Evolutionary conservation across 2,329 filamentous ascomycete genomes (phyloP), one percentile per base, ranked within the genome.

Genomic region (Penicillium sp.): DNA sequence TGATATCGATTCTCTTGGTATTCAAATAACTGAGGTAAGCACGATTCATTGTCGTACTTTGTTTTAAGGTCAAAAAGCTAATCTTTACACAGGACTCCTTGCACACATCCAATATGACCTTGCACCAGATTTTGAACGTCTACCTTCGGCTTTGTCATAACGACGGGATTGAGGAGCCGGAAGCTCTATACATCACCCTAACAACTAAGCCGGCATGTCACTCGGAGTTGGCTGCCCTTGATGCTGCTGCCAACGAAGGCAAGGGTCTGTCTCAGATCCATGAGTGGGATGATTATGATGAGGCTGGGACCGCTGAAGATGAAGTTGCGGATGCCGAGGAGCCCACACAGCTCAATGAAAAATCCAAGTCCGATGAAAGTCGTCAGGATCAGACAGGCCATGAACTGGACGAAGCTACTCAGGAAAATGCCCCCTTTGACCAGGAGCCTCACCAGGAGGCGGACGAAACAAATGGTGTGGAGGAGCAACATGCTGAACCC

Each of bases 121-220:
- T 85, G 42, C 69, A 74, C 37, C 74, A 82, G 46, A 69, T 87
- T 36, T 65, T 85, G 48, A 73, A 79, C 42, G 62, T 84, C 37
- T 84, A 83, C 57, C 65, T 82, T 47, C 70, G 73, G 13, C 68
- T 87, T 37, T 74, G 78, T 53, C 72, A 72, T 26, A 82, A 85
- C 58, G 82, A 85, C 60, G 78, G 74, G 20, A 64, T 72, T 32
- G 67, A 74, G 42, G 64, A 73, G 18, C 74, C 76, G 2, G 73
- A 77, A 26, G 76, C 80, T 13, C 70, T 85, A n/a, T 79, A 81
- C 55, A 68, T 85, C 45, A 73, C 72, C 8, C 69, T 86, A 41
- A 71, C 69, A 42, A 75, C 74, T 16, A 79, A 77, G 57, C 67
- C 75, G 32, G 77, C 75, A 39, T 77, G 84, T 57, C 66, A 70